Evolutionary conservation across 1,139 yeast species (phyloP).

Genomic region (Candida mesenterica): DNA sequence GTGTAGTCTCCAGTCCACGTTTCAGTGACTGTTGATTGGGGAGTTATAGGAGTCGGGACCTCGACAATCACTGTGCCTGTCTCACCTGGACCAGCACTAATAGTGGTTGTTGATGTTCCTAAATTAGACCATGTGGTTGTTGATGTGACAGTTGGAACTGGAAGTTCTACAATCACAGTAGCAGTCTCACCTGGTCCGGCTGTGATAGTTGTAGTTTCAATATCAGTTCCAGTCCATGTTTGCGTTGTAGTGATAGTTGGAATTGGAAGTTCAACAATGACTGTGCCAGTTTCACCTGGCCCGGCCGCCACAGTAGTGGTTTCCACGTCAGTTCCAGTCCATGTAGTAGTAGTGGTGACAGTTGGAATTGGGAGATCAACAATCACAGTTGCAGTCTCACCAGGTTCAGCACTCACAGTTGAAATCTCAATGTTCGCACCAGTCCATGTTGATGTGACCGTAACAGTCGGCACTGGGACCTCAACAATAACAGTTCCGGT

Average conservation of each 20-base stretch:
- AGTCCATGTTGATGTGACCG: constrained; percentile 13
- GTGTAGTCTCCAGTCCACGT: constrained; percentile 9
- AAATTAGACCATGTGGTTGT: constrained; percentile 13
- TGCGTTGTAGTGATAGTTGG: constrained; percentile 1
- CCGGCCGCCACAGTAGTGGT: constrained; percentile 6
- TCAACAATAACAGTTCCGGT: constrained; percentile 15
- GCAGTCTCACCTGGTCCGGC: constrained; percentile 13
- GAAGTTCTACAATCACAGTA: constrained; percentile 16
- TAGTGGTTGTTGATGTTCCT: constrained; percentile 10
- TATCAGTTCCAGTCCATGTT: constrained; percentile 6
- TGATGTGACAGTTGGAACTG: constrained; percentile 13
- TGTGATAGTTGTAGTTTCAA: constrained; percentile 6
- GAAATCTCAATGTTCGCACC: background rate
- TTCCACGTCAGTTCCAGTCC: constrained; percentile 8
- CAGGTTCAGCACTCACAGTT: constrained; percentile 12
- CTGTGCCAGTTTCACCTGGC: constrained; percentile 5
- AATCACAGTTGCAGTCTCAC: constrained; percentile 16
- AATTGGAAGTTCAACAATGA: constrained; percentile 3
- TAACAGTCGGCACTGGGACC: constrained; percentile 11
- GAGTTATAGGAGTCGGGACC: constrained; percentile 13
- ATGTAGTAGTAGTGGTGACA: constrained; percentile 14
- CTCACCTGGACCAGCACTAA: constrained; percentile 10
- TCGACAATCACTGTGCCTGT: constrained; percentile 14
- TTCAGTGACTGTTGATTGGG: constrained; percentile 11
- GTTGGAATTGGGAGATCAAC: constrained; percentile 17